A percentile compares a stretch with the other conserved stretches of the same genome.
Conservation (phyloP, 2,329 filamentous ascomycete genomes). For the Cytospora schulzeri region DNA sequence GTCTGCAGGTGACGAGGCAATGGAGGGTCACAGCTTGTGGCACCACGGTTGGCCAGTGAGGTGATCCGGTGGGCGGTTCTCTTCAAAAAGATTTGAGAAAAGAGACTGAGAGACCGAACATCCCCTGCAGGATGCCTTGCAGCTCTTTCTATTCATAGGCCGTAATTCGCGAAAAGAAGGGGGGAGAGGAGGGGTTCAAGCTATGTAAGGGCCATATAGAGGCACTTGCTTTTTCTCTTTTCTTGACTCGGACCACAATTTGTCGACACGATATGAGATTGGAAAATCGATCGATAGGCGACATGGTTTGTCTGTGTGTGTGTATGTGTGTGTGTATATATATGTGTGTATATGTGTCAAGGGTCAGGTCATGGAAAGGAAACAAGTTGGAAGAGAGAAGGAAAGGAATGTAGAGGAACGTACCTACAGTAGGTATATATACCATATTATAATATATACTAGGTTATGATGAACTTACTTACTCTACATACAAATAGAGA, state of each 20-base stretch:
- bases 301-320: neutral
- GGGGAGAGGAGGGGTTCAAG: neutral
- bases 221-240: neutral
- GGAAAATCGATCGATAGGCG: neutral
- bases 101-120: neutral
- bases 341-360: no score
- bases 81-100: no score
- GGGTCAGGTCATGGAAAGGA: no score
- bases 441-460: no score
- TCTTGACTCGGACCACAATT: neutral
- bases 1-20: neutral
- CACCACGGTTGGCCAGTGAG: conserved; percentile 10
- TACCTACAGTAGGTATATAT: no score
- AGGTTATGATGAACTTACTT: neutral
- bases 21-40: conserved; percentile 18
- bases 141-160: neutral
- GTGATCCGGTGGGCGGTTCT: neutral
- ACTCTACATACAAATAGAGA: neutral
- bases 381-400: neutral
- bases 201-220: neutral
- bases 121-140: conserved; percentile 17
- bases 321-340: no score
- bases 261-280: neutral
- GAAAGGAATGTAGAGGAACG: neutral
- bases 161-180: neutral